A percentile compares a stretch with the other conserved stretches of the same genome.
Evolutionary conservation across 1,139 yeast genomes (phyloP).

Genomic region (Candida gigantensis): DNA sequence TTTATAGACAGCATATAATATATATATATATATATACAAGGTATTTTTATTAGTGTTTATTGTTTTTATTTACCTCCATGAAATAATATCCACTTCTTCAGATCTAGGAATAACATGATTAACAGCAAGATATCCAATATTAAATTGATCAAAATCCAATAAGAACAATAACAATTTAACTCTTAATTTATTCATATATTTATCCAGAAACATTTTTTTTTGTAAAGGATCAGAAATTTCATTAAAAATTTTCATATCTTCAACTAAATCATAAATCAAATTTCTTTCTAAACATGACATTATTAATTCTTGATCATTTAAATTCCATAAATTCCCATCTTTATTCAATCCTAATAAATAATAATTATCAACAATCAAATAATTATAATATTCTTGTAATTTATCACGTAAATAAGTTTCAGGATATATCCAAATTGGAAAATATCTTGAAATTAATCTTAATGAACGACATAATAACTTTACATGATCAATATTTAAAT

Average conservation of each 20-base stretch:
- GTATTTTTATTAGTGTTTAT: not conserved
- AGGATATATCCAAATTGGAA: conserved; percentile 42
- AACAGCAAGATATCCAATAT: conserved; percentile 37
- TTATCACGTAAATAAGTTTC: conserved; percentile 37
- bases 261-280: conserved; percentile 32
- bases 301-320: conserved; percentile 45
- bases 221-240: conserved; percentile 16
- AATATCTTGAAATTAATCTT: conserved; percentile 38
- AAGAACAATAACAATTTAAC: conserved; percentile 31
- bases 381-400: conserved; percentile 42
- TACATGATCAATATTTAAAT: conserved; percentile 38
- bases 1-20: conserved; percentile 6
- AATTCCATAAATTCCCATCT: conserved; percentile 50
- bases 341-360: conserved; percentile 43
- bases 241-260: conserved; percentile 18
- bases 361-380: conserved; percentile 53
- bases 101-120: conserved; percentile 9
- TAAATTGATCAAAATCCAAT: conserved; percentile 33
- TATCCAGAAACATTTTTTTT: conserved; percentile 13
- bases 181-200: conserved; percentile 24
- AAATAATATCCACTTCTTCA: conserved; percentile 6
- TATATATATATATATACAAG: conserved; percentile 5
- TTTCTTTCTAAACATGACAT: conserved; percentile 53
- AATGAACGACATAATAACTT: conserved; percentile 34
- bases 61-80: conserved; percentile 10